phyloP scores from a whole-genome alignment of 2,329 filamentous ascomycete species.

The Endoconidiophora laricicola region DNA sequence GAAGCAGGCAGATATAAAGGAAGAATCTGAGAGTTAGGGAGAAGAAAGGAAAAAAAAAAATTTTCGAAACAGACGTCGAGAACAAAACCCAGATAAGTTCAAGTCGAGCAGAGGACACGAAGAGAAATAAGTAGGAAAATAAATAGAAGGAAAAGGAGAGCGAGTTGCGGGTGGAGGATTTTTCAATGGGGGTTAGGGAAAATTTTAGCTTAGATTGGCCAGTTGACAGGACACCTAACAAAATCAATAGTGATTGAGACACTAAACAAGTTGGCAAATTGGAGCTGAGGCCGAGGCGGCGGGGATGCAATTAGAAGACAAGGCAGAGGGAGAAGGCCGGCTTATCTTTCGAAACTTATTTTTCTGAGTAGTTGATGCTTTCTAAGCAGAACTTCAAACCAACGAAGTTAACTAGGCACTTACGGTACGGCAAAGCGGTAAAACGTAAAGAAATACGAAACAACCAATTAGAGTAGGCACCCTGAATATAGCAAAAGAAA shows the following conservation, averaged over 20 bases:
- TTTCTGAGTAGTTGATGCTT: no score
- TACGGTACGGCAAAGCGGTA: not conserved
- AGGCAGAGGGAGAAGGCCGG: not conserved
- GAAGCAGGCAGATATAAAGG: not conserved
- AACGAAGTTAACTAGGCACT: no score
- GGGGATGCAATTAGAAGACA: not conserved
- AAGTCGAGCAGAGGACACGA: not conserved
- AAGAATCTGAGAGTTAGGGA: not conserved
- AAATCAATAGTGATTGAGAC: no score
- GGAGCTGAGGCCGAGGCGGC: no score
- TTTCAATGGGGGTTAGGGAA: no score
- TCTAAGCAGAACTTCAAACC: no score
- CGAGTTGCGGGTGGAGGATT: no score
- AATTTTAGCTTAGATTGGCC: no score
- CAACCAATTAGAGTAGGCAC: not conserved
- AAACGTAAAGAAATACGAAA: not conserved
- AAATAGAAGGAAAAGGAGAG: not conserved
- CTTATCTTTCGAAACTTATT: not conserved
- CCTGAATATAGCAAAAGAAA: not conserved
- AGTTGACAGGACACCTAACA: no score
- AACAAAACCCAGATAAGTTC: no score
- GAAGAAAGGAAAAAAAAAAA: constrained; percentile 1
- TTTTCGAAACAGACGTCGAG: not conserved
- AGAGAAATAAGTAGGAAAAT: not conserved
- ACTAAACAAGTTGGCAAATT: not conserved